phyloP scores from a whole-genome alignment of 805 yeast genomes.

The Yamadazyma takamatsuzukensis region DNA sequence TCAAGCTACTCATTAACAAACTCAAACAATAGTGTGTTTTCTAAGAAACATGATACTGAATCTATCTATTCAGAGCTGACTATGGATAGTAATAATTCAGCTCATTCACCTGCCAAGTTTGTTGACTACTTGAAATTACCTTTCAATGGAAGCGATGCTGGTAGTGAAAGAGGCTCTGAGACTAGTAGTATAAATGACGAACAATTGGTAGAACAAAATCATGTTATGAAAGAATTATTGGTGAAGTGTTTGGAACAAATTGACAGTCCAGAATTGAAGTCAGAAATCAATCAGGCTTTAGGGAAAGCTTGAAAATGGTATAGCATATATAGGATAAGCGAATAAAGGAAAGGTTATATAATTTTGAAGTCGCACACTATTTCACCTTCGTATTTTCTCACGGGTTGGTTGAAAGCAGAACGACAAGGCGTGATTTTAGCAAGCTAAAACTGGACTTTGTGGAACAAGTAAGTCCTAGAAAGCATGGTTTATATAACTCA shows the following conservation, averaged over 20 bases:
- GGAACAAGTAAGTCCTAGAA: too few species aligned
- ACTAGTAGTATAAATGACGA: constrained; percentile 1
- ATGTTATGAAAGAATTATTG: constrained; percentile 8
- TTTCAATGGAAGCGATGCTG: constrained; percentile 3
- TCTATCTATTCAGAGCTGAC: constrained; percentile 27
- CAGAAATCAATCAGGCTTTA: constrained; percentile 5
- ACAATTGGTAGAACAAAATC: constrained; percentile 5
- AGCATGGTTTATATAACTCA: too few species aligned
- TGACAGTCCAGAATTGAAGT: constrained; percentile 7
- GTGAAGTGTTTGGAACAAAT: constrained; percentile 7
- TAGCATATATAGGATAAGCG: too few species aligned
- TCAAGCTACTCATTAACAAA: constrained; percentile 9
- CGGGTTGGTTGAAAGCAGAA: neutral
- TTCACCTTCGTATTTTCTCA: neutral
- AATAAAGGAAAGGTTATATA: too few species aligned
- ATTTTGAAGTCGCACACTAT: neutral
- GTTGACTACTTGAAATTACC: constrained; percentile 10
- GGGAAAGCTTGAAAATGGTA: too few species aligned
- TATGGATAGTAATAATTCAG: constrained; percentile 4
- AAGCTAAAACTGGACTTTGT: too few species aligned
- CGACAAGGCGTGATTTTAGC: too few species aligned
- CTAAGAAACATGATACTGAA: constrained; percentile 13
- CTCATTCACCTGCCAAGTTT: constrained; percentile 5
- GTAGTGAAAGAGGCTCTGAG: neutral
- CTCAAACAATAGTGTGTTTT: constrained; percentile 10